Evolutionary conservation across 768 basidiomycete species (phyloP).

Genomic region (Rhizopogon roseolus): DNA sequence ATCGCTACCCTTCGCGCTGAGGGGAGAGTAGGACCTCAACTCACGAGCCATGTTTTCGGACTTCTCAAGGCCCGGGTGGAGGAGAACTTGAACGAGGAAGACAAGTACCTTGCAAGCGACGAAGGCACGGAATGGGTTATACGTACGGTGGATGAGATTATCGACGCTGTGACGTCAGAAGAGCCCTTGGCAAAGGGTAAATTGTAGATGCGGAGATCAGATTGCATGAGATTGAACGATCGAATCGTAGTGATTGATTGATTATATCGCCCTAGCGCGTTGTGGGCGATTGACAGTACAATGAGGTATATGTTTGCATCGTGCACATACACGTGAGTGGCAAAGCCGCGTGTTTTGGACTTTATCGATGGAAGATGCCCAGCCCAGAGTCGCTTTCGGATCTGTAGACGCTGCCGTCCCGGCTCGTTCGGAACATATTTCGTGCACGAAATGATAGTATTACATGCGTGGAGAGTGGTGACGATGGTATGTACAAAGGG

Average conservation of each 20-base stretch:
- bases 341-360: slow-evolving; percentile 22
- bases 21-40: slow-evolving; percentile 78
- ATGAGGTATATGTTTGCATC: slow-evolving; percentile 15
- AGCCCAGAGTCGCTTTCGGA: slow-evolving; percentile 8
- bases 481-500: slow-evolving; percentile 23
- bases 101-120: slow-evolving; percentile 77
- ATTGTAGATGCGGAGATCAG: slow-evolving; percentile 41
- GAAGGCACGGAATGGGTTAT: slow-evolving; percentile 89
- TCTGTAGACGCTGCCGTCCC: slow-evolving; percentile 13
- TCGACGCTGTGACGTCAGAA: slow-evolving; percentile 61
- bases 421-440: slow-evolving; percentile 15
- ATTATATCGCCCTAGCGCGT: slow-evolving; percentile 18
- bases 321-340: slow-evolving; percentile 29
- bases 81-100: slow-evolving; percentile 59
- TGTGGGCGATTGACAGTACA: slow-evolving; percentile 12
- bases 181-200: slow-evolving; percentile 46
- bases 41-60: slow-evolving; percentile 86
- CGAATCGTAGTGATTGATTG: slow-evolving; percentile 24
- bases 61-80: slow-evolving; percentile 76
- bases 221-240: slow-evolving; percentile 12
- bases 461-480: slow-evolving; percentile 25
- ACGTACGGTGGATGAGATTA: slow-evolving; percentile 74
- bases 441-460: slow-evolving; percentile 25
- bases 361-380: slow-evolving; percentile 13
- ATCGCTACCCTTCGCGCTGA: slow-evolving; percentile 84